phyloP scores from a whole-genome alignment of 441 rosid species.

The Capsella rubella region DNA sequence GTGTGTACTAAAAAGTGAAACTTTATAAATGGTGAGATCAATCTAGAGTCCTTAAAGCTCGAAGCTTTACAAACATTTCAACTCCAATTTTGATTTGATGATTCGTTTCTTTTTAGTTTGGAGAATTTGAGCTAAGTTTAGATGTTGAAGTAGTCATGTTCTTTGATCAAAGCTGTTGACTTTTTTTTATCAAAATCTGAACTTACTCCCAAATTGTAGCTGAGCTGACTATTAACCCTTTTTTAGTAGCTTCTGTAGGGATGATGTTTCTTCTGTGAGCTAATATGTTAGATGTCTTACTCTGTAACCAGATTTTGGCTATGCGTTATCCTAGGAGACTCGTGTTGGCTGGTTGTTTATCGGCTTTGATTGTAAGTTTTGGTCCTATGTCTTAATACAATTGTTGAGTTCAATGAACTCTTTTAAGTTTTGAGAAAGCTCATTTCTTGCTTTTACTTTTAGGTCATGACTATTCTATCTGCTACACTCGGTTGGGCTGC shows the following conservation, averaged over 20 bases:
- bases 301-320: conserved; percentile 70
- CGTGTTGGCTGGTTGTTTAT: conserved; percentile 84
- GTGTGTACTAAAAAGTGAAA: too few relatives aligned
- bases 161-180: not conserved
- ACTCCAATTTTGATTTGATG: not conserved
- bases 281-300: not conserved
- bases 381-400: not conserved
- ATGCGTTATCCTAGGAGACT: conserved; percentile 96
- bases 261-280: not conserved
- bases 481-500: conserved; percentile 89
- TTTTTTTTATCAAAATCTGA: not conserved
- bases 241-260: not conserved
- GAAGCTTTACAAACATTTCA: not conserved
- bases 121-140: not conserved
- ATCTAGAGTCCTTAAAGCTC: not conserved
- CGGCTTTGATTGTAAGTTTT: conserved; percentile 72
- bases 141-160: not conserved
- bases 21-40: too few relatives aligned
- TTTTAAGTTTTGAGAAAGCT: not conserved
- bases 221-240: not conserved
- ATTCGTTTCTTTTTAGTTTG: not conserved
- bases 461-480: conserved; percentile 94
- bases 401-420: not conserved
- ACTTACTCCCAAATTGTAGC: too few relatives aligned
- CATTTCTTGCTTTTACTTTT: conserved; percentile 18